These are phyloP conservation scores for Cryphonectria naterciae DNA, from an alignment of 2,329 filamentous ascomycete species.

Conservation along the genomic window DNA sequence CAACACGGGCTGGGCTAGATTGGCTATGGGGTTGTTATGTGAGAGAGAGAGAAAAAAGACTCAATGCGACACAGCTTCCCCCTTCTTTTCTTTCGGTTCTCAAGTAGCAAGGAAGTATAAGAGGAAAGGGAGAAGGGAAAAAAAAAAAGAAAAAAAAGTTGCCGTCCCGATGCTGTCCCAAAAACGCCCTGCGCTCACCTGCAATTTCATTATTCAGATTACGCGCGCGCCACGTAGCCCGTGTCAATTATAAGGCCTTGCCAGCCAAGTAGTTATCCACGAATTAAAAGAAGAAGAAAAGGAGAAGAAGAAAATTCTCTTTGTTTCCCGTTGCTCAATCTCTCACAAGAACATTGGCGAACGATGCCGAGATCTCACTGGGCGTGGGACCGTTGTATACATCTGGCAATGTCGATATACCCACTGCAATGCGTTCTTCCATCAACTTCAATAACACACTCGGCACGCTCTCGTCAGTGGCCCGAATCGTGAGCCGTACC, in stretches of 20 bases:
- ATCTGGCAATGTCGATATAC: slow-evolving; percentile 49
- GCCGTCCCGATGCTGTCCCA: slow-evolving; percentile 26
- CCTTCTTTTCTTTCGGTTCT: background rate
- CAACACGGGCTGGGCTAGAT: background rate
- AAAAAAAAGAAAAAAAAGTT: background rate
- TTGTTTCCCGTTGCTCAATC: slow-evolving; percentile 26
- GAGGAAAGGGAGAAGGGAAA: background rate
- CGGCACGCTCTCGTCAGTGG: slow-evolving; percentile 89
- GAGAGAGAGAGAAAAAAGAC: background rate
- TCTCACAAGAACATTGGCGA: slow-evolving; percentile 60
- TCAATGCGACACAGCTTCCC: slow-evolving; percentile 6
- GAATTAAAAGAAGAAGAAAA: background rate
- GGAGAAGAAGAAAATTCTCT: background rate
- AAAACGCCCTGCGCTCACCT: slow-evolving; percentile 26
- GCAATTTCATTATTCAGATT: slow-evolving; percentile 7
- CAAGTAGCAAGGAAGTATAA: slow-evolving; percentile 1
- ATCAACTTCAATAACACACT: slow-evolving; percentile 80
- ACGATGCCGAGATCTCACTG: slow-evolving; percentile 58
- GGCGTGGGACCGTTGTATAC: slow-evolving; percentile 46
- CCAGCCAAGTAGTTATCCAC: slow-evolving; percentile 11
- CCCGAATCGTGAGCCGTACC: slow-evolving; percentile 91
- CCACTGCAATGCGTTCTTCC: slow-evolving; percentile 75
- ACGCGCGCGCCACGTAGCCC: background rate
- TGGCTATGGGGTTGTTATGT: background rate
- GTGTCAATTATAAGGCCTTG: slow-evolving; percentile 12